Percentiles rank a stretch among this genome's conserved stretches.
Conservation (phyloP, 768 basidiomycete genomes). For the Lactifluus rugatus region DNA sequence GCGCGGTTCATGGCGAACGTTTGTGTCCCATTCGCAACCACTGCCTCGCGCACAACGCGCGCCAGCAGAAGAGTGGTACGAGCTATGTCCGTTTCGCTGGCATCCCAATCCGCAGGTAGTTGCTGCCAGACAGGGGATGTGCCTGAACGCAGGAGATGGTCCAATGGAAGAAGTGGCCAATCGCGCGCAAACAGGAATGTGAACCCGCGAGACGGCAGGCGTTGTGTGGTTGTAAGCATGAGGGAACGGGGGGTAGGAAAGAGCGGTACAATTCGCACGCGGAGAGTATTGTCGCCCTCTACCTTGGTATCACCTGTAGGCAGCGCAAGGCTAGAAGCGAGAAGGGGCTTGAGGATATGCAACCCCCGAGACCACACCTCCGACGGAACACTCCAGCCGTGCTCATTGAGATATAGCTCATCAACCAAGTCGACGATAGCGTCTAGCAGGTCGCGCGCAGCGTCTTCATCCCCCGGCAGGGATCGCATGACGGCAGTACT, state of each 20-base stretch:
- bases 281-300: neutral
- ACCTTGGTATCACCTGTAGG: slow-evolving; percentile 16
- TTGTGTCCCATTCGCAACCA: slow-evolving; percentile 34
- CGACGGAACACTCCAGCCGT: slow-evolving; percentile 30
- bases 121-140: slow-evolving; percentile 59
- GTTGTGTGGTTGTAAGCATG: slow-evolving; percentile 44
- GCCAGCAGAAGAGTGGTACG: slow-evolving; percentile 59
- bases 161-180: slow-evolving; percentile 61
- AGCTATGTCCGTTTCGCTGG: slow-evolving; percentile 69
- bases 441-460: slow-evolving; percentile 35
- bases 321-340: slow-evolving; percentile 39
- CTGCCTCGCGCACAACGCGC: slow-evolving; percentile 37
- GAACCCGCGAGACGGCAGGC: slow-evolving; percentile 26
- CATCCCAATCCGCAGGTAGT: slow-evolving; percentile 64
- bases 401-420: slow-evolving; percentile 32
- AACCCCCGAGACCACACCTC: slow-evolving; percentile 44
- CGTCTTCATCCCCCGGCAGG: slow-evolving; percentile 68
- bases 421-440: slow-evolving; percentile 32
- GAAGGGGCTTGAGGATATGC: slow-evolving; percentile 49
- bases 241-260: slow-evolving; percentile 47
- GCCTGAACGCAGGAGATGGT: slow-evolving; percentile 74
- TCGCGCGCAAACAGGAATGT: slow-evolving; percentile 45
- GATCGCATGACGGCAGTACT: slow-evolving; percentile 45
- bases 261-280: slow-evolving; percentile 40
- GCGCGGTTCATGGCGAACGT: slow-evolving; percentile 40